A percentile compares a stretch with the other conserved stretches of the same genome.
Conservation (phyloP, 2,329 filamentous ascomycete genomes). For the Dichotomopilus funicola region DNA sequence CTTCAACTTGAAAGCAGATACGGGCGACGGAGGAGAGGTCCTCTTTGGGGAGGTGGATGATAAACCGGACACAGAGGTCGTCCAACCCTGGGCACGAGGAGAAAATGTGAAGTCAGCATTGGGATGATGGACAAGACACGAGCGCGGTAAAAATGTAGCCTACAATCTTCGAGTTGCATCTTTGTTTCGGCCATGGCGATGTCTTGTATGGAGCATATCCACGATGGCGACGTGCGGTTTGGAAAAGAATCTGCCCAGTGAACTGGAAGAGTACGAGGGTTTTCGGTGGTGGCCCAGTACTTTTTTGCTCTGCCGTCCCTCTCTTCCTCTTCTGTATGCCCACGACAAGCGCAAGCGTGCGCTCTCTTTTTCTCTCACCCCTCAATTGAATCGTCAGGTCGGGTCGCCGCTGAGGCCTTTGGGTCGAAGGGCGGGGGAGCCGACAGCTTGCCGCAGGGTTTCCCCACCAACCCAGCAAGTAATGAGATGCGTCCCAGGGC, state of each 20-base stretch:
- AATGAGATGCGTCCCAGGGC: not conserved
- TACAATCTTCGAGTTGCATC: constrained; percentile 88
- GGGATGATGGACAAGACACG: no score
- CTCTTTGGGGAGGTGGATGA: constrained; percentile 90
- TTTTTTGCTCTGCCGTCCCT: no score
- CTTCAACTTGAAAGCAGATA: constrained; percentile 97
- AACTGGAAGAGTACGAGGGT: not conserved
- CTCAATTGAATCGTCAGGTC: not conserved
- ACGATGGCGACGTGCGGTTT: constrained; percentile 16
- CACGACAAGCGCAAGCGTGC: no score
- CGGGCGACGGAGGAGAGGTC: constrained; percentile 85
- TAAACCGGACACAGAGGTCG: constrained; percentile 95
- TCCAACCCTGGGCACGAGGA: constrained; percentile 66
- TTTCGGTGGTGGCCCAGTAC: not conserved
- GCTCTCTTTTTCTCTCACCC: no score
- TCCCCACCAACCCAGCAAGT: no score
- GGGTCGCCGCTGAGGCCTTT: not conserved
- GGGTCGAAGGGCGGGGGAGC: not conserved
- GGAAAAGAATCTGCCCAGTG: not conserved
- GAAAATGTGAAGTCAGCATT: not conserved
- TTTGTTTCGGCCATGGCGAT: constrained; percentile 66
- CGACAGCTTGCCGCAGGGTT: constrained; percentile 1
- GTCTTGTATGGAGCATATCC: constrained; percentile 56
- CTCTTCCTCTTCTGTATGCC: no score
- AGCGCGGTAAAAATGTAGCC: constrained; percentile 24